Conservation (phyloP, 768 basidiomycete genomes). For the Panellus pusillus region DNA sequence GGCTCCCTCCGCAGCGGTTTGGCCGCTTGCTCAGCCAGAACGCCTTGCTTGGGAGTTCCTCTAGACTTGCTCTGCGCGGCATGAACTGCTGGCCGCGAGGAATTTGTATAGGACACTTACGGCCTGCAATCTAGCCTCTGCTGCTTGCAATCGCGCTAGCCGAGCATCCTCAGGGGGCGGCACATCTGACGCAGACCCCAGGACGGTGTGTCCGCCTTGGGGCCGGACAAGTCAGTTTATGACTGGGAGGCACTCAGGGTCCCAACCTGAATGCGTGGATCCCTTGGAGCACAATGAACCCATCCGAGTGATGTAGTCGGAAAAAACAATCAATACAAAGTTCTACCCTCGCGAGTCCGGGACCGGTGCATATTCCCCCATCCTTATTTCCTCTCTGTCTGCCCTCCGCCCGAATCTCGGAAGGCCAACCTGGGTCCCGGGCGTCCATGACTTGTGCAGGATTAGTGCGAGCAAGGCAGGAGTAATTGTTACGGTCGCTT, state of each 20-base stretch:
- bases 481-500: constrained; percentile 21
- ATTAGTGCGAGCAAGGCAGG: constrained; percentile 14
- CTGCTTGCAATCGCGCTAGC: constrained; percentile 60
- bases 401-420: constrained; percentile 48
- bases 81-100: constrained; percentile 10
- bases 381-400: constrained; percentile 31
- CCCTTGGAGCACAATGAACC: constrained; percentile 59
- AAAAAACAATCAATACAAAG: constrained; percentile 12
- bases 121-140: constrained; percentile 57
- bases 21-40: constrained; percentile 41
- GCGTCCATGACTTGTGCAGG: constrained; percentile 50
- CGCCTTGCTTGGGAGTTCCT: constrained; percentile 47
- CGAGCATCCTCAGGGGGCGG: constrained; percentile 44
- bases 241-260: neutral
- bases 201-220: constrained; percentile 46
- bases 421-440: constrained; percentile 47
- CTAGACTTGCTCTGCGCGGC: constrained; percentile 12
- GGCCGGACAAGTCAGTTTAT: too few species aligned
- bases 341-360: constrained; percentile 25
- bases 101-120: constrained; percentile 37
- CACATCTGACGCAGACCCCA: constrained; percentile 37
- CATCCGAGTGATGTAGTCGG: constrained; percentile 36
- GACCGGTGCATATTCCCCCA: constrained; percentile 49
- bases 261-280: constrained; percentile 10
- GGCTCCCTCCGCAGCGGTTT: constrained; percentile 38